These are phyloP conservation scores for Adansonia digitata DNA, from an alignment of 345 rosid genomes.

Conservation along the genomic window DNA sequence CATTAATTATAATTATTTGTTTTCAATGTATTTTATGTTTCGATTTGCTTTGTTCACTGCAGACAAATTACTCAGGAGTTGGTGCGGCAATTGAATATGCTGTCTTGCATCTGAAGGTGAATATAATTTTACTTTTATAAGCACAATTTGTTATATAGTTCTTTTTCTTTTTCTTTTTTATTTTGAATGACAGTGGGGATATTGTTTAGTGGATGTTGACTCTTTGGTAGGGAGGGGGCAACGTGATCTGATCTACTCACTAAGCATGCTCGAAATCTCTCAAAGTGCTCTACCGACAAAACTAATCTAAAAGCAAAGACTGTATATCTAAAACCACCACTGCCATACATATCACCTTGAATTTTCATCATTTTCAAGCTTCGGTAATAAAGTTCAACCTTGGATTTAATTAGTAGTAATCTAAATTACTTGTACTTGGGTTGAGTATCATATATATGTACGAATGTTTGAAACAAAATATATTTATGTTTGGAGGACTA, in stretches of 20 bases:
- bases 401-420: too few species aligned
- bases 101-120: slow-evolving; percentile 78
- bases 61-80: slow-evolving; percentile 58
- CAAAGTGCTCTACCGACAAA: not conserved
- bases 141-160: not conserved
- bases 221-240: slow-evolving; percentile 2
- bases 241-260: slow-evolving; percentile 13
- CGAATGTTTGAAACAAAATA: too few species aligned
- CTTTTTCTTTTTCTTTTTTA: too few species aligned
- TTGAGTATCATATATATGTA: too few species aligned
- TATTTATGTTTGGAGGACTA: too few species aligned
- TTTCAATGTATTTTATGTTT: not conserved
- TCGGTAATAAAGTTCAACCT: too few species aligned
- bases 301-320: too few species aligned
- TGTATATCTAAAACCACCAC: too few species aligned
- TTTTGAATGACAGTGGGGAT: not conserved
- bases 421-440: too few species aligned
- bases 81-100: slow-evolving; percentile 99
- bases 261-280: not conserved
- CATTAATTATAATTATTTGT: not conserved
- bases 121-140: not conserved
- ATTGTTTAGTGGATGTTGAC: not conserved
- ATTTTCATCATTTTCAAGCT: not conserved
- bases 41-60: slow-evolving; percentile 23
- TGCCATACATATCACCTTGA: not conserved